A percentile compares a stretch with the other conserved stretches of the same genome.
Conservation (phyloP, 305 asterid species). For the Caryopteris hybrid region DNA sequence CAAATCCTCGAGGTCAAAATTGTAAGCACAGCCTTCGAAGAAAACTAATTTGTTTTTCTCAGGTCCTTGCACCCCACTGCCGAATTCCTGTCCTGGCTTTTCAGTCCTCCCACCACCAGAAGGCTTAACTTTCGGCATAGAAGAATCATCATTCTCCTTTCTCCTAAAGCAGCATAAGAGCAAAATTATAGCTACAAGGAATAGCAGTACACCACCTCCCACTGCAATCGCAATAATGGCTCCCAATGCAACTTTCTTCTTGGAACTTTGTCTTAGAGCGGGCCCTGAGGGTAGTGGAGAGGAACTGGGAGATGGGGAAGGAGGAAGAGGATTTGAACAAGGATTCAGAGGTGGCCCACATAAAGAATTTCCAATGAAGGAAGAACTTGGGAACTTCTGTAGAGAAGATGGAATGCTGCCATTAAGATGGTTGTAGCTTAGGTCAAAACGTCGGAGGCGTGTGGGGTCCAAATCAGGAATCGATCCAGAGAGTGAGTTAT, state of each 20-base stretch:
- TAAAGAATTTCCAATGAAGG: slow-evolving; percentile 60
- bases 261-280: slow-evolving; percentile 21
- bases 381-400: slow-evolving; percentile 49
- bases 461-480: slow-evolving; percentile 47
- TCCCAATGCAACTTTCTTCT: slow-evolving; percentile 43
- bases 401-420: slow-evolving; percentile 70
- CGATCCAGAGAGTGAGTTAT: slow-evolving; percentile 64
- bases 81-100: slow-evolving; percentile 71
- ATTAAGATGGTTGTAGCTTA: slow-evolving; percentile 60
- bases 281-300: slow-evolving; percentile 24
- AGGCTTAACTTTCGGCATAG: slow-evolving; percentile 53
- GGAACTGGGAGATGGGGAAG: slow-evolving; percentile 45
- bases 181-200: slow-evolving; percentile 38
- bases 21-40: not conserved
- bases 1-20: not conserved
- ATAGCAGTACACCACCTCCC: slow-evolving; percentile 54
- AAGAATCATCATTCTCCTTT: slow-evolving; percentile 27
- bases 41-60: not conserved
- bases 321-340: slow-evolving; percentile 42
- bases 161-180: slow-evolving; percentile 49
- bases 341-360: slow-evolving; percentile 70
- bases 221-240: slow-evolving; percentile 69
- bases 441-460: slow-evolving; percentile 46
- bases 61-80: slow-evolving; percentile 70
- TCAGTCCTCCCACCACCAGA: slow-evolving; percentile 62